These are phyloP conservation scores for Picea sitchensis DNA, from an alignment of 75 land plant species.

Conservation along the genomic window DNA sequence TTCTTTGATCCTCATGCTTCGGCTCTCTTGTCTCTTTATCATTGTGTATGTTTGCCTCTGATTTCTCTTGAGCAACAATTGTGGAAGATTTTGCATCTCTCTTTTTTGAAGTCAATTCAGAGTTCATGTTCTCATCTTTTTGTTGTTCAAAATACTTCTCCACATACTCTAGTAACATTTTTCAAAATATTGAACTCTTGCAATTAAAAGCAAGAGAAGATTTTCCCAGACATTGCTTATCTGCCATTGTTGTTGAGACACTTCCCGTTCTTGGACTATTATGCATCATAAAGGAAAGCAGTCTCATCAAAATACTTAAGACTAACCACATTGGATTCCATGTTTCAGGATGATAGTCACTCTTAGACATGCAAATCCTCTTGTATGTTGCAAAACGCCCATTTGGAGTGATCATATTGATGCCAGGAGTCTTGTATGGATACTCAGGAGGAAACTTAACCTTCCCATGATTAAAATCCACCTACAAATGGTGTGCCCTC, in stretches of 20 bases:
- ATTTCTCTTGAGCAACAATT: conserved; percentile 6
- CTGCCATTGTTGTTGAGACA: conserved; percentile 59
- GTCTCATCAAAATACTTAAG: conserved; percentile 90
- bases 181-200: conserved; percentile 67
- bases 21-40: conserved; percentile 11
- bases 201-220: conserved; percentile 90
- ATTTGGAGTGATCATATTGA: conserved; percentile 87
- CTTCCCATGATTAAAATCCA: no score
- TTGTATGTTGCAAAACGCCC: conserved; percentile 89
- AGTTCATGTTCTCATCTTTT: conserved; percentile 25
- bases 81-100: conserved; percentile 1
- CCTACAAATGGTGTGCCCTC: no score
- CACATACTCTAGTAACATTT: conserved; percentile 89
- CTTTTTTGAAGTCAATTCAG: conserved; percentile 18
- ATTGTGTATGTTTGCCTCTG: not conserved
- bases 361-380: conserved; percentile 93
- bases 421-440: conserved; percentile 14
- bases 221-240: conserved; percentile 71
- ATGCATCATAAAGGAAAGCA: conserved; percentile 97
- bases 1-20: conserved; percentile 28
- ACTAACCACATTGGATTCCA: conserved; percentile 99
- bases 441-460: no score
- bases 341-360: conserved; percentile 97
- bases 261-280: conserved; percentile 90
- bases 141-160: conserved; percentile 63